A percentile compares a stretch with the other conserved stretches of the same genome.
phyloP scores from a whole-genome alignment of 345 rosid species.

The Gynandropsis gynandra region DNA sequence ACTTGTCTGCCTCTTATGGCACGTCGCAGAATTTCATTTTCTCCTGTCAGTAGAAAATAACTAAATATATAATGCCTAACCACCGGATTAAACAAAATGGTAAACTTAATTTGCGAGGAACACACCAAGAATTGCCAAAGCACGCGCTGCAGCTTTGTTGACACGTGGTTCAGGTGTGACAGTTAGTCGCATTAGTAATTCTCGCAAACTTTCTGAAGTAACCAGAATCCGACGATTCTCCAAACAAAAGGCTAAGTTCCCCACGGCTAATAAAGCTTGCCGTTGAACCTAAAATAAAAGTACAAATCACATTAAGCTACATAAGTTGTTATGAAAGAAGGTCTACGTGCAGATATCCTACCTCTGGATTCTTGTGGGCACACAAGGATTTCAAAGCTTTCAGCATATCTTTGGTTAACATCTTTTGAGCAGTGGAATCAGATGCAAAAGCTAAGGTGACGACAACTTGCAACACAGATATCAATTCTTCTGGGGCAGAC shows the following conservation, averaged over 20 bases:
- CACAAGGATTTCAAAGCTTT: slow-evolving; percentile 74
- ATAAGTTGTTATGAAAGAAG: slow-evolving; percentile 13
- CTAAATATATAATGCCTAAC: slow-evolving; percentile 1
- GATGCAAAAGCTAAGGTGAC: slow-evolving; percentile 78
- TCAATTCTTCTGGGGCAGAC: slow-evolving; percentile 61
- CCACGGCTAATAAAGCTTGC: slow-evolving; percentile 78
- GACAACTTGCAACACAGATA: slow-evolving; percentile 86
- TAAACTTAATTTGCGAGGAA: slow-evolving; percentile 12
- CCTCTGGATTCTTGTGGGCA: slow-evolving; percentile 79
- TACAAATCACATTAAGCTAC: slow-evolving; percentile 18
- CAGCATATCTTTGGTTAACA: slow-evolving; percentile 81
- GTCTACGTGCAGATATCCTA: slow-evolving; percentile 27
- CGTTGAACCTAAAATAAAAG: slow-evolving; percentile 69
- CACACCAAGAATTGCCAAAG: slow-evolving; percentile 95
- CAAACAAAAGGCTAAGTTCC: slow-evolving; percentile 88
- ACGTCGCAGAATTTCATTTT: slow-evolving; percentile 87
- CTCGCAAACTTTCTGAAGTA: slow-evolving; percentile 92
- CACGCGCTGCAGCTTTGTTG: slow-evolving; percentile 95
- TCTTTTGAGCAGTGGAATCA: slow-evolving; percentile 81
- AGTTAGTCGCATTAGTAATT: slow-evolving; percentile 79
- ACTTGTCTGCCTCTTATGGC: slow-evolving; percentile 85
- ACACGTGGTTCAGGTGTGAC: slow-evolving; percentile 72
- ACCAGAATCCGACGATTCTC: slow-evolving; percentile 88
- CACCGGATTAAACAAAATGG: slow-evolving; percentile 7
- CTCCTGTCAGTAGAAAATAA: slow-evolving; percentile 49